Percentiles rank a stretch among this genome's conserved stretches.
These are phyloP conservation scores for Neoboletus brunneissimus DNA, from an alignment of 768 basidiomycete species.

Conservation along the genomic window DNA sequence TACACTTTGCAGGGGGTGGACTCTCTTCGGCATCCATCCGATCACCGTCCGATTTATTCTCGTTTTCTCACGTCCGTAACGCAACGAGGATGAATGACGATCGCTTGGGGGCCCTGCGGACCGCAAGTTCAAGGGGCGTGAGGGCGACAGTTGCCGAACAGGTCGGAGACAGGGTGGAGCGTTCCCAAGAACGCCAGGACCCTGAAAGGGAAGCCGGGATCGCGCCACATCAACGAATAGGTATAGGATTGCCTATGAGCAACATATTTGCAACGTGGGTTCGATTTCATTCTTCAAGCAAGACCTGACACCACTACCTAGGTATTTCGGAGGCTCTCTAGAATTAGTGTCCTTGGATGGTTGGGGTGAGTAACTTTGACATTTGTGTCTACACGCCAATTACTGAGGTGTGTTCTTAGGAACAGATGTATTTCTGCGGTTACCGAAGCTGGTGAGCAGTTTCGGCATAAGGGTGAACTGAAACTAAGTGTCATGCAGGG, in stretches of 20 bases:
- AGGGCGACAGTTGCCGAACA: conserved; percentile 82
- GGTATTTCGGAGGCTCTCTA: conserved; percentile 81
- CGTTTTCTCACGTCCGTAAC: conserved; percentile 84
- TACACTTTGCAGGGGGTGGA: conserved; percentile 59
- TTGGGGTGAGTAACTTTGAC: conserved; percentile 58
- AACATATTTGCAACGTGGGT: conserved; percentile 80
- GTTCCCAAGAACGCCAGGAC: conserved; percentile 27
- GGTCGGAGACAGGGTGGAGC: conserved; percentile 37
- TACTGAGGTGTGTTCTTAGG: conserved; percentile 40
- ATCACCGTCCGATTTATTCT: conserved; percentile 76
- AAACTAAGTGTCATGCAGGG: conserved; percentile 45
- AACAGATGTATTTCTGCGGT: conserved; percentile 76
- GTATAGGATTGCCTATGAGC: conserved; percentile 86
- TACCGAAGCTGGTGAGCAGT: conserved; percentile 70
- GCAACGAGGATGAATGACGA: conserved; percentile 64
- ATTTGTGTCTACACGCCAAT: not conserved
- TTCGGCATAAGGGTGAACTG: not conserved
- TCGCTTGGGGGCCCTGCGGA: conserved; percentile 65
- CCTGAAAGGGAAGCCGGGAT: conserved; percentile 45
- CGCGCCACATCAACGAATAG: conserved; percentile 61
- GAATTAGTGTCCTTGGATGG: conserved; percentile 79
- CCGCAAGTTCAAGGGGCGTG: conserved; percentile 60
- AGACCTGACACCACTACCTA: conserved; percentile 24
- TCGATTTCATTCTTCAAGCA: not conserved
- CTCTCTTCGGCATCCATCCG: conserved; percentile 52